A percentile compares a stretch with the other conserved stretches of the same genome.
These are phyloP conservation scores for Venturia aucupariae DNA, from an alignment of 2,329 filamentous ascomycete genomes.

Conservation along the genomic window DNA sequence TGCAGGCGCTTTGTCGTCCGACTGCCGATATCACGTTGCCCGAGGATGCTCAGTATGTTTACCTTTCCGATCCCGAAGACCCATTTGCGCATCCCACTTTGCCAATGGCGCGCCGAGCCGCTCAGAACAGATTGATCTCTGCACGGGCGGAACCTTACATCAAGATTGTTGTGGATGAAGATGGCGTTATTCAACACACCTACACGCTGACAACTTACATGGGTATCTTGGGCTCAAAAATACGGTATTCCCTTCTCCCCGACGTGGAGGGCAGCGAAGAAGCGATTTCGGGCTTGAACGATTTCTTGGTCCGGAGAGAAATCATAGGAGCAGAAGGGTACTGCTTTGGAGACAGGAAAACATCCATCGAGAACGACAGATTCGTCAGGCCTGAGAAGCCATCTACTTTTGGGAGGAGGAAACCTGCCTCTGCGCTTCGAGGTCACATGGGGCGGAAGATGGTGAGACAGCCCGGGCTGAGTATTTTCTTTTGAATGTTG, in stretches of 20 bases:
- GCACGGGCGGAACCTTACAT: constrained; percentile 47
- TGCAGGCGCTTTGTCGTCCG: constrained; percentile 61
- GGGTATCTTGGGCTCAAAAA: constrained; percentile 42
- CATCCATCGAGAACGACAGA: not conserved
- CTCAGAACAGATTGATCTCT: constrained; percentile 55
- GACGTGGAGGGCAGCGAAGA: constrained; percentile 46
- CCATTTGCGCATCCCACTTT: constrained; percentile 16
- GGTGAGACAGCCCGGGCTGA: not conserved
- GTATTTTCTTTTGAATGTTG: constrained; percentile 4
- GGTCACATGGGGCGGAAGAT: not conserved
- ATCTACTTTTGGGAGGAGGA: not conserved
- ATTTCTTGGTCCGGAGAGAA: constrained; percentile 31
- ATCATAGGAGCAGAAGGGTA: not conserved
- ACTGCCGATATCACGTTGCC: constrained; percentile 37
- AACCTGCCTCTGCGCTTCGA: not conserved
- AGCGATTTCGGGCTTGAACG: constrained; percentile 43
- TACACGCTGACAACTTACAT: constrained; percentile 47
- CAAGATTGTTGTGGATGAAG: constrained; percentile 46
- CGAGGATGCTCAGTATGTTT: constrained; percentile 16
- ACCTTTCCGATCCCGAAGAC: constrained; percentile 11
- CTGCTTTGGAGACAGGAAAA: not conserved
- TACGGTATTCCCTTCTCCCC: constrained; percentile 52
- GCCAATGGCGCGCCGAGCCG: constrained; percentile 47
- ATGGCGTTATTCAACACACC: constrained; percentile 42
- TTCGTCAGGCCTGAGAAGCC: not conserved